Base-by-base conservation (phyloP, 1,284 basidiomycete genomes). In the Coniferiporia sulphurascens region DNA sequence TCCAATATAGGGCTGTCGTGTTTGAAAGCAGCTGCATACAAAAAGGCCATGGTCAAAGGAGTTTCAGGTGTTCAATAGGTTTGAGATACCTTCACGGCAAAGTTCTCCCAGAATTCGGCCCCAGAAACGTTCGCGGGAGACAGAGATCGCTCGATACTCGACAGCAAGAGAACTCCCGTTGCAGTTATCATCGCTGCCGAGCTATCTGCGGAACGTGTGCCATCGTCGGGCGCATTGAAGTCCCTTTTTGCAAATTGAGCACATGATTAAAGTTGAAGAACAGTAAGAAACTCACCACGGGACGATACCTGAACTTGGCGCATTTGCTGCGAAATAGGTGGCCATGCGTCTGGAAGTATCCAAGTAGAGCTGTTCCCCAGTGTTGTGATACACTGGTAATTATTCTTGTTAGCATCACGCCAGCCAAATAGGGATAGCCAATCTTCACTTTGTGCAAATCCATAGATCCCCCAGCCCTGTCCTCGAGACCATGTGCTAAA, bases 381-480 rank as follows among this genome's bases (percentile, higher is more conserved):
- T 86, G 43, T 76, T 74, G 56, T 76, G 74, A 70, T 80, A 83
- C 83, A 89, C 86, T 87, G 51, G 15, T 12, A 41, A 41, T 10
- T 41, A 17, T 13, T 45, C 38, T 45, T 55, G 13, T 46, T 46
- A 12, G 17, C 10, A 41, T 46, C 1, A 22, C n/a, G 12, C 27
- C 46, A 6, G 19, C 7, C 48, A n/a, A 21, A 9, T 13, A 13
- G 36, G 13, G 36, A 32, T 46, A 44, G 50, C 48, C 48, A 56
- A 43, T 7, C 71, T 80, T 51, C 66, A 87, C 86, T 85, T 64
- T 84, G 85, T 0, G 84, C 80, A 65, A 82, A 89, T 0, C 85
- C 86, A 65, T 85, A 85, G 35, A 87, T 78, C 6, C 77, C 86
- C 86, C 86, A 88, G 9, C 83, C 79, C 68, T 89, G 83, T 4